Evolutionary conservation across 805 yeast species (phyloP).

Genomic region (Dipodascus geniculatus): DNA sequence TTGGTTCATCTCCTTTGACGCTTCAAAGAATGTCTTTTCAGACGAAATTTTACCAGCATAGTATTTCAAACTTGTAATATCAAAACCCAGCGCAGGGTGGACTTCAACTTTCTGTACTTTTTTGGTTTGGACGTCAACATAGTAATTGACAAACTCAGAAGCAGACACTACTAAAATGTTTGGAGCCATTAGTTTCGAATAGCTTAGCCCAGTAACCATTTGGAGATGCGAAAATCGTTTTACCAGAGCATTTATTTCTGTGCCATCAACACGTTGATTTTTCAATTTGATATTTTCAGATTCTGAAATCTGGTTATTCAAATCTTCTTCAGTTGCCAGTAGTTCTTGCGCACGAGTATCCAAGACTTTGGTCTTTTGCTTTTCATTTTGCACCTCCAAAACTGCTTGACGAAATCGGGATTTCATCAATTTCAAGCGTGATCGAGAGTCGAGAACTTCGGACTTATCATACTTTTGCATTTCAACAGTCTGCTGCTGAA

Average conservation of each 20-base stretch:
- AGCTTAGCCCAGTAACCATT: no score
- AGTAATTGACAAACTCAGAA: neutral
- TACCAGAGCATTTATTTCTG: neutral
- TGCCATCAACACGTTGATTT: neutral
- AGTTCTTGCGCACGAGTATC: neutral
- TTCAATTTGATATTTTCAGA: neutral
- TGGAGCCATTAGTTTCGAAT: no score
- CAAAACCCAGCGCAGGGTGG: neutral
- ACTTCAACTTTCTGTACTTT: neutral
- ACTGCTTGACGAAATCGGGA: neutral
- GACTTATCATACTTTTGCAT: slow-evolving; percentile 12
- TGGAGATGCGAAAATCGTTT: neutral
- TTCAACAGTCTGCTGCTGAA: slow-evolving; percentile 10
- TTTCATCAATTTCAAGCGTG: neutral
- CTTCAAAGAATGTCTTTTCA: neutral
- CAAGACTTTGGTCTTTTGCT: neutral
- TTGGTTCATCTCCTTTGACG: neutral
- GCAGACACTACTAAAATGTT: neutral
- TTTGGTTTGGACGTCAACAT: neutral
- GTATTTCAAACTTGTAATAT: neutral
- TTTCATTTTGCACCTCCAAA: neutral
- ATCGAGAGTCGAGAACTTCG: slow-evolving; percentile 4
- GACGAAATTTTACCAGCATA: neutral
- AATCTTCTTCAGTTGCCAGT: neutral
- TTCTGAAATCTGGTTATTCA: neutral